Evolutionary conservation across 1,284 basidiomycete species (phyloP).

Genomic region (Phellinidium pouzarii): DNA sequence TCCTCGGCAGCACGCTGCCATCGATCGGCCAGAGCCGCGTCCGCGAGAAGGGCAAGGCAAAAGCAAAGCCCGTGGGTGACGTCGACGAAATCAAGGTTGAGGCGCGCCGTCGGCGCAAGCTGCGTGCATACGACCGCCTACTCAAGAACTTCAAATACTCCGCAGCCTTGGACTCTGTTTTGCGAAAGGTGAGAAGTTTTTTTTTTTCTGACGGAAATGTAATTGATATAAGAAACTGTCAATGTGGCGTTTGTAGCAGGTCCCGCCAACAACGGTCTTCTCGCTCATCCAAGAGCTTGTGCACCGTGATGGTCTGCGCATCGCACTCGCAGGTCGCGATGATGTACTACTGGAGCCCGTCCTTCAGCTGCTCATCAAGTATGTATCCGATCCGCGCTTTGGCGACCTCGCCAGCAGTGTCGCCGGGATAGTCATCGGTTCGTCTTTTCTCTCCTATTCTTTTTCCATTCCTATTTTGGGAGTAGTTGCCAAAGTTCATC

Average conservation of each 20-base stretch:
- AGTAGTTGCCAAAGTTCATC: too few species aligned
- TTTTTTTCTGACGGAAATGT: not conserved
- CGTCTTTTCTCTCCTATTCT: constrained; percentile 27
- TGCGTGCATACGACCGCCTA: constrained; percentile 85
- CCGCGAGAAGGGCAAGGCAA: constrained; percentile 39
- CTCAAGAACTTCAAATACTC: constrained; percentile 94
- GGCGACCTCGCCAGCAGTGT: constrained; percentile 85
- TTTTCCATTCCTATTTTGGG: not conserved
- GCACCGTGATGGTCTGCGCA: constrained; percentile 83
- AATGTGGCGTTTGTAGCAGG: constrained; percentile 40
- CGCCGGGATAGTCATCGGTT: constrained; percentile 78
- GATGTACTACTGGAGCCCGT: constrained; percentile 93
- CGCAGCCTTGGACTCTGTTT: constrained; percentile 86
- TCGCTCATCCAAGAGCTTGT: constrained; percentile 92
- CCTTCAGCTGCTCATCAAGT: constrained; percentile 76
- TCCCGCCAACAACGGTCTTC: constrained; percentile 82
- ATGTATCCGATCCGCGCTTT: constrained; percentile 88
- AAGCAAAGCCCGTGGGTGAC: constrained; percentile 44
- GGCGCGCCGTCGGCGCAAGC: constrained; percentile 61
- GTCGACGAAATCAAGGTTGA: constrained; percentile 72
- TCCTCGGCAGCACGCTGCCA: constrained; percentile 53
- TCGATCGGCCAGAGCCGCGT: constrained; percentile 50
- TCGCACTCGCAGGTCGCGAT: constrained; percentile 86
- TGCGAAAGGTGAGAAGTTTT: constrained; percentile 64
- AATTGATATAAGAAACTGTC: too few species aligned